A percentile compares a stretch with the other conserved stretches of the same genome.
phyloP scores from a whole-genome alignment of 2,329 filamentous ascomycete species.

The Ceratocystis papillata region DNA sequence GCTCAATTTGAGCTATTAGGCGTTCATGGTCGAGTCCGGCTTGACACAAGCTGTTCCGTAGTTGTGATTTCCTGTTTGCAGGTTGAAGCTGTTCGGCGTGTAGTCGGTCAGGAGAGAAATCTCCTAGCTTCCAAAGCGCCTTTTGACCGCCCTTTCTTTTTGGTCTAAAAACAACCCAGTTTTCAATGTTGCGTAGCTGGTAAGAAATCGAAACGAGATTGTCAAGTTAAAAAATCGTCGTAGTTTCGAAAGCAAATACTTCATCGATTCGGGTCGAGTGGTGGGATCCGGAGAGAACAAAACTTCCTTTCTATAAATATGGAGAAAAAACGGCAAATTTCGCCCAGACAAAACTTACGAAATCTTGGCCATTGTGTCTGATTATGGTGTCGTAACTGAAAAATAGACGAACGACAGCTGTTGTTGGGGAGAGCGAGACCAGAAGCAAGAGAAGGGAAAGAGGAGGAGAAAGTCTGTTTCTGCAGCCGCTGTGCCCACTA shows the following conservation, averaged over 20 bases:
- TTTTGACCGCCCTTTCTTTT: neutral
- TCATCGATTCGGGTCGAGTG: neutral
- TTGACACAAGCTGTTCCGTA: no score
- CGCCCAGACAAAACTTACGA: constrained; percentile 41
- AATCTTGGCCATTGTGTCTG: constrained; percentile 52
- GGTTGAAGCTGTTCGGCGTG: no score
- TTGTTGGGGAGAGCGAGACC: constrained; percentile 22
- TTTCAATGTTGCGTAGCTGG: no score
- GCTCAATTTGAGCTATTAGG: neutral
- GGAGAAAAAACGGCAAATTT: constrained; percentile 13
- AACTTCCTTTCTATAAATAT: constrained; percentile 6
- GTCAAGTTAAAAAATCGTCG: neutral
- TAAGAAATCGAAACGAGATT: neutral
- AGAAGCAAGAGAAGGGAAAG: constrained; percentile 9
- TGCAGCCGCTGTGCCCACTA: constrained; percentile 17
- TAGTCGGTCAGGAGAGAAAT: neutral
- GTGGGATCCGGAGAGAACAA: constrained; percentile 10
- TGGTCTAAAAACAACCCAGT: neutral
- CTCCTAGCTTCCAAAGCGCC: neutral
- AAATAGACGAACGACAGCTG: constrained; percentile 24
- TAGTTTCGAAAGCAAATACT: neutral
- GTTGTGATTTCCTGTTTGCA: no score
- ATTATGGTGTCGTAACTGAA: constrained; percentile 30
- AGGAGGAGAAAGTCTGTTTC: constrained; percentile 19
- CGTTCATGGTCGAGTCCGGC: neutral